Evolutionary conservation across 805 yeast species (phyloP), one percentile per base, ranked within the genome.

Genomic region (Barnettozyma botsteinii): DNA sequence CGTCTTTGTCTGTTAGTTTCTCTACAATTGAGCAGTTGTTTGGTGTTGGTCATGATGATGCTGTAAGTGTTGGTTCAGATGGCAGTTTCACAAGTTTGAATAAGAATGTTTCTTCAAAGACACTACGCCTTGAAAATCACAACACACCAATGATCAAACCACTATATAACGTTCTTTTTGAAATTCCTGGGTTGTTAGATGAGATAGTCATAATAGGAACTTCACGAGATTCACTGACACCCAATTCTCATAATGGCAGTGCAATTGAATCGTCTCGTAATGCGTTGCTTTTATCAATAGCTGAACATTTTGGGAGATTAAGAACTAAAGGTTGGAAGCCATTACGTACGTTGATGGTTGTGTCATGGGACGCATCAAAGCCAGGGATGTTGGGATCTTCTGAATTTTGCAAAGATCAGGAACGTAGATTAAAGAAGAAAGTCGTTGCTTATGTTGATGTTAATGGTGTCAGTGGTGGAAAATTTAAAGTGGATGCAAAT

Each of bases 351-450:
- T 79, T 86, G 19, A 68, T 75, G 39, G 66, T 86, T 33, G 81
- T 81, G 0, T 77, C 85, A 22, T 86, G 88, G 88, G 95, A 86
- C 60, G 94, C 85, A 26, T 88, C 79, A 48, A 86, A 80, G 53
- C 74, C 73, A 46, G 91, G 84, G 0, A 62, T 78, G 40, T 48
- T 85, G 23, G 95, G 95, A 1, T 77, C 88, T 0, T 80, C 93
- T 0, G 93, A 85, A 52, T 83, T 71, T 64, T 87, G 81, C 6
- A 91, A 84, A 56, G 75, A 77, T 34, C 65, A 74, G 39, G 63
- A 69, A 3, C 54, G 64, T 20, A 52, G 53, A 23, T 58, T 84
- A 26, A 64, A 67, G 34, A 66, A 64, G 29, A 68, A 70, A 31
- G 80, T 75, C 1, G 69, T 82, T 29, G 85, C 85, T 0, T 64